Evolutionary conservation across 31 red algal species (phyloP), one percentile per base, ranked within the genome.

Genomic region (Porphyra umbilicalis): DNA sequence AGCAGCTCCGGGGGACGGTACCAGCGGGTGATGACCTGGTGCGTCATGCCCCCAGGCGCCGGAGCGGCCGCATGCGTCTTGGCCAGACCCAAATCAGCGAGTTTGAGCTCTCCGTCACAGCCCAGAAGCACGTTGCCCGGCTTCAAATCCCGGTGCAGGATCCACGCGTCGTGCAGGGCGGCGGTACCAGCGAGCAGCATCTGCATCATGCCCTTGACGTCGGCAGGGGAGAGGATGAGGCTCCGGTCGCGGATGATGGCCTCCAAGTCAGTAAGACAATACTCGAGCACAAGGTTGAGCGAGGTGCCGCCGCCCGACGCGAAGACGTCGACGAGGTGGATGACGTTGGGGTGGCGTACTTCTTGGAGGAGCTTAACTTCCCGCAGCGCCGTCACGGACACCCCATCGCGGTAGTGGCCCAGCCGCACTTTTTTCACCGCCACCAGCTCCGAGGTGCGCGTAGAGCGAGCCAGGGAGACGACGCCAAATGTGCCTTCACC

Each of bases 351-450:
- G 84, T 98, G 96, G 33, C 87, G 85, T 31, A 98, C 68, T 39
- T 98, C 96, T 77, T 95, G 96, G 33, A 98, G 85, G 35, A 98
- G 90, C 82, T 93, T 92, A 34, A 98, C 91, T 75, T 98, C 96
- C 38, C 96, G 77, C 75, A 95, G 76, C 77, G 96, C 96, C 13
- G 93, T 91, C 29, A 98, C 83, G 35, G 91, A 90, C 44, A 98
- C 83, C 36, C 96, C 96, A 67, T 95, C 96, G 74, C 92, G 93
- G 80, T 88, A 88, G 40, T 93, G 83, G 14, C 89, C 94, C 90
- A 98, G 89, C 29, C 96, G 90, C 85, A 98, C 94, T 36, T 98
- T 98, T 79, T 98, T 98, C 39, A 98, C 87, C 33, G 96, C 96
- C 35, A 98, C 96, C 44, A 89, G 88, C 44, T 88, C 83, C 35